A percentile compares a stretch with the other conserved stretches of the same genome.
Conservation (phyloP, 768 basidiomycete genomes). For the Fistulinella prunicolor region DNA sequence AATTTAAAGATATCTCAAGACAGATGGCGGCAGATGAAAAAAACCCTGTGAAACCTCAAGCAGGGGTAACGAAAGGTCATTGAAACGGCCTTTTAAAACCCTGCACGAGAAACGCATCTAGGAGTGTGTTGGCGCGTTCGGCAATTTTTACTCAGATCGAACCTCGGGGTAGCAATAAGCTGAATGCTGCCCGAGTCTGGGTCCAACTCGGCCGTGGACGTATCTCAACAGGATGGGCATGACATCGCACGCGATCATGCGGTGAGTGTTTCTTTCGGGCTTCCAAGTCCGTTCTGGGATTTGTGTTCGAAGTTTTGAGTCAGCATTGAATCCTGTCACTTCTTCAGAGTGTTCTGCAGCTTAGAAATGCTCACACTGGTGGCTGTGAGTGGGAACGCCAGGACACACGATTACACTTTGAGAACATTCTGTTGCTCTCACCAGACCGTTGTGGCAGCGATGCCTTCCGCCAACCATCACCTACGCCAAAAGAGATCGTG, state of each 20-base stretch:
- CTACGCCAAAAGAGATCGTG: background rate
- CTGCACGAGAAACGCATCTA: background rate
- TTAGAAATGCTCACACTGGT: background rate
- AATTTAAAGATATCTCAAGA: background rate
- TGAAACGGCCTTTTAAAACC: slow-evolving; percentile 5
- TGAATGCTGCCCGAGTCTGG: background rate
- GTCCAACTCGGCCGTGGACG: background rate
- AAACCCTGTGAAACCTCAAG: slow-evolving; percentile 7
- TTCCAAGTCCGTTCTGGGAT: background rate
- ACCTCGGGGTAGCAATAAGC: background rate
- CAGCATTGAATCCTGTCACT: too few relatives aligned
- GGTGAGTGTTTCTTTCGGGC: slow-evolving; percentile 12
- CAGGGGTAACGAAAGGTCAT: background rate
- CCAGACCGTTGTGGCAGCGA: background rate
- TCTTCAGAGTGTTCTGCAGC: slow-evolving; percentile 2
- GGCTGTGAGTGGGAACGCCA: background rate
- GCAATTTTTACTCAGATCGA: too few relatives aligned
- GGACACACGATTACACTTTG: background rate
- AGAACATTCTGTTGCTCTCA: background rate
- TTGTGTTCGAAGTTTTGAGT: slow-evolving; percentile 3
- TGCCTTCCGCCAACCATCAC: background rate
- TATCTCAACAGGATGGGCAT: background rate
- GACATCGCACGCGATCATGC: background rate
- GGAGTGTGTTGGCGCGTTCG: too few relatives aligned
- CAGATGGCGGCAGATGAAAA: background rate